Evolutionary conservation across 176 grass and related monocot species (phyloP).

Genomic region (Avena insularis): DNA sequence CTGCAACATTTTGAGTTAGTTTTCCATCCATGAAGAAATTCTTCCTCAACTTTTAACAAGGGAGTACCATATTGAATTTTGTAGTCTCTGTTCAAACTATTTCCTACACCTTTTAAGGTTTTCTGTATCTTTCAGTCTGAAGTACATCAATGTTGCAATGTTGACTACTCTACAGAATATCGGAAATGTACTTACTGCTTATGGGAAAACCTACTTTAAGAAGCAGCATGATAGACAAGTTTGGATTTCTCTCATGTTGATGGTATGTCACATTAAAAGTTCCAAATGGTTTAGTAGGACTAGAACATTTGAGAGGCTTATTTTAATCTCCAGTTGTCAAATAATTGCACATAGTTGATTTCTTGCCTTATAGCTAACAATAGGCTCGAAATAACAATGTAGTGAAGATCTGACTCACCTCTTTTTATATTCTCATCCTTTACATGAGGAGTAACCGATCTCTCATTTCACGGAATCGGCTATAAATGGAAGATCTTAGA

Average conservation of each 20-base stretch:
- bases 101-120: conserved; percentile 15
- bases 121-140: conserved; percentile 74
- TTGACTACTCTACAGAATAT: conserved; percentile 92
- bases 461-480: conserved; percentile 87
- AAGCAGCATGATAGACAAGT: conserved; percentile 86
- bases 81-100: conserved; percentile 17
- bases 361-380: background rate
- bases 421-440: conserved; percentile 79
- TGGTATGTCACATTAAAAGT: conserved; percentile 62
- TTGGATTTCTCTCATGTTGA: conserved; percentile 83
- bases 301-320: background rate
- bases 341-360: conserved; percentile 16
- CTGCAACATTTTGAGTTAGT: background rate
- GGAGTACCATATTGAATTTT: background rate
- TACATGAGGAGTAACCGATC: conserved; percentile 86
- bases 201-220: conserved; percentile 85
- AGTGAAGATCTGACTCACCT: conserved; percentile 16
- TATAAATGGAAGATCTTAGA: conserved; percentile 91
- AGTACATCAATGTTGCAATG: conserved; percentile 98
- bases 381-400: background rate
- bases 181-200: conserved; percentile 90
- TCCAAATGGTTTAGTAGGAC: conserved; percentile 21
- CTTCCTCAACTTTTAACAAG: conserved; percentile 16
- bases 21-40: conserved; percentile 14
- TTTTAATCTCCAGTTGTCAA: background rate